Percentiles rank a stretch among this genome's conserved stretches.
phyloP scores from a whole-genome alignment of 768 basidiomycete genomes.

The Udeniomyces megalosporus region DNA sequence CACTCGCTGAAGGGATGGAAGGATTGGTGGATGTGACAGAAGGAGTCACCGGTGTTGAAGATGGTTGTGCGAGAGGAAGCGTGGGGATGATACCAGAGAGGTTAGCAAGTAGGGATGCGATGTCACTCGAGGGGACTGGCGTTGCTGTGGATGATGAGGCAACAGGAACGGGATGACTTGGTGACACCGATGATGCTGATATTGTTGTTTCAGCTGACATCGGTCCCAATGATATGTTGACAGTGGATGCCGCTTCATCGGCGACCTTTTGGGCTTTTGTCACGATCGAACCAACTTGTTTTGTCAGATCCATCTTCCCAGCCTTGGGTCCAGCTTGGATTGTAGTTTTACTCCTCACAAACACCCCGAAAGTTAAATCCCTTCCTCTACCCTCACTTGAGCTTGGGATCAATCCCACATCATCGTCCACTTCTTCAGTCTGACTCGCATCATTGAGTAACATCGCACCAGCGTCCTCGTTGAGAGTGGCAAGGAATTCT shows the following conservation, averaged over 20 bases:
- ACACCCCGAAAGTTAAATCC: constrained; percentile 7
- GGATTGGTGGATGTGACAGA: too few species aligned
- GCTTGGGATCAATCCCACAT: too few species aligned
- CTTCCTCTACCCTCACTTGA: neutral
- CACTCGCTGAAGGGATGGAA: too few species aligned
- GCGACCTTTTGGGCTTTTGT: too few species aligned
- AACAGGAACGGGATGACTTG: neutral
- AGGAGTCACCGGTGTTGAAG: too few species aligned
- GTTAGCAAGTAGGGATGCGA: neutral
- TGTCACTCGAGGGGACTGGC: neutral
- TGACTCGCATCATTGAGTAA: too few species aligned
- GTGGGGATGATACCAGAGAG: neutral
- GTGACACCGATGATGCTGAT: neutral
- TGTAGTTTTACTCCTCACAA: neutral
- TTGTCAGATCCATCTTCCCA: too few species aligned
- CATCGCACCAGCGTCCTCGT: neutral
- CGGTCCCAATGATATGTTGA: neutral
- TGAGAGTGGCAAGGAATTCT: constrained; percentile 1
- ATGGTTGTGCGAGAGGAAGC: too few species aligned
- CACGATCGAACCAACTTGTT: too few species aligned
- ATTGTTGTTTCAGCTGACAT: neutral
- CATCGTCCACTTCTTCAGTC: too few species aligned
- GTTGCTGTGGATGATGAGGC: neutral
- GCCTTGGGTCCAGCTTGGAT: neutral
- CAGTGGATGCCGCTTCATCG: neutral